Conservation (phyloP, 2,329 filamentous ascomycete genomes). For the Fusarium agapanthi region DNA sequence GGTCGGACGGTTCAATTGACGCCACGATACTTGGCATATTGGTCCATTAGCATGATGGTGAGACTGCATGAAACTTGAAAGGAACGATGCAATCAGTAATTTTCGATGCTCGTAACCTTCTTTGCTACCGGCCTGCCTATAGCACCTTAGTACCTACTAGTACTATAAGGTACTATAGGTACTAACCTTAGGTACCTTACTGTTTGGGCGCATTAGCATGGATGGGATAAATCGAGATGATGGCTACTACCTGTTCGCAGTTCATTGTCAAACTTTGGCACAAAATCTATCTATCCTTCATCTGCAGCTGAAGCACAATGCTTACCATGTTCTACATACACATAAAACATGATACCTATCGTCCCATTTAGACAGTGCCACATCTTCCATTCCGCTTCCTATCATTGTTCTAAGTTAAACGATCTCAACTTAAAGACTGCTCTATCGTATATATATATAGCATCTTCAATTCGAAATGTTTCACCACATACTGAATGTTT, state of each 20-base stretch:
- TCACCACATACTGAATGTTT: background rate
- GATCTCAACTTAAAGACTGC: background rate
- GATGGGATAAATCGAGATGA: background rate
- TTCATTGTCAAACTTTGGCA: background rate
- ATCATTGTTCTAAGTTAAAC: background rate
- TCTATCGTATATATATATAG: background rate
- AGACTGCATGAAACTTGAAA: constrained; percentile 11
- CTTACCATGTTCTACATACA: background rate
- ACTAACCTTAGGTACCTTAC: background rate
- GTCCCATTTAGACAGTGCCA: background rate
- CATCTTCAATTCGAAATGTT: background rate
- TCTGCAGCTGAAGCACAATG: background rate
- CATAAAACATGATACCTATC: background rate
- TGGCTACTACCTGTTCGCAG: background rate
- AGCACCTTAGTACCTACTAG: too few species aligned
- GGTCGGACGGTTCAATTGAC: background rate
- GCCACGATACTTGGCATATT: constrained; percentile 11
- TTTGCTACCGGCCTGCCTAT: background rate
- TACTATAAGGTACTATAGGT: too few species aligned
- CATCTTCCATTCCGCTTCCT: background rate
- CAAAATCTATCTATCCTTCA: background rate
- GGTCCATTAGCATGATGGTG: constrained; percentile 1
- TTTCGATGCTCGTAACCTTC: background rate
- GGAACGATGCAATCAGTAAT: constrained; percentile 7
- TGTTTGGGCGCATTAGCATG: background rate